Percentiles rank a stretch among this genome's conserved stretches.
Conservation (phyloP, 306 rosid genomes). For the Dicorynia guianensis region DNA sequence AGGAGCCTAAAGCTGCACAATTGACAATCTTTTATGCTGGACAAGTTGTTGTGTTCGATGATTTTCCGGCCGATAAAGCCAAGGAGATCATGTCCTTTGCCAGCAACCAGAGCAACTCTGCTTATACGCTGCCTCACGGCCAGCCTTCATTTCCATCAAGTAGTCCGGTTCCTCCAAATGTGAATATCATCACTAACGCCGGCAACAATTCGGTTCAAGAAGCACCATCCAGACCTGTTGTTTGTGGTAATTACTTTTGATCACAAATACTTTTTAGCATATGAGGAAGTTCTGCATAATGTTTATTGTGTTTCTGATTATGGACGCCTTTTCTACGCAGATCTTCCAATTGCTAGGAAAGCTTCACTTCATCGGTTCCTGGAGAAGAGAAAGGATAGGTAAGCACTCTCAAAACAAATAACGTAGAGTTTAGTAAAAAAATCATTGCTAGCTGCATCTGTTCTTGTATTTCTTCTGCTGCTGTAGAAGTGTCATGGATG, state of each 20-base stretch:
- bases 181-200: constrained; percentile 17
- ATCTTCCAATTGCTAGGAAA: constrained; percentile 85
- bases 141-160: constrained; percentile 50
- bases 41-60: constrained; percentile 73
- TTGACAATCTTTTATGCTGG: constrained; percentile 90
- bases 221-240: constrained; percentile 55
- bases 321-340: constrained; percentile 45
- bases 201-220: constrained; percentile 43
- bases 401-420: constrained; percentile 37
- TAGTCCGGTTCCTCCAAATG: constrained; percentile 40
- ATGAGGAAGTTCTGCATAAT: not conserved
- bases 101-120: constrained; percentile 49
- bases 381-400: constrained; percentile 89
- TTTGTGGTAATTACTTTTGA: constrained; percentile 63
- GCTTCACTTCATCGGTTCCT: constrained; percentile 90
- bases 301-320: constrained; percentile 47
- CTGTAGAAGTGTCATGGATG: no score
- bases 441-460: not conserved
- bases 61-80: constrained; percentile 78
- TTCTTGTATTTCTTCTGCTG: no score
- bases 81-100: constrained; percentile 75
- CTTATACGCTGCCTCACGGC: constrained; percentile 42
- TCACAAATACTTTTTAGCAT: not conserved
- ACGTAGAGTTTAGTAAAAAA: not conserved
- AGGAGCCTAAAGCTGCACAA: constrained; percentile 59